phyloP scores from a whole-genome alignment of 1,139 yeast species.

The Scheffersomyces quercinus region DNA sequence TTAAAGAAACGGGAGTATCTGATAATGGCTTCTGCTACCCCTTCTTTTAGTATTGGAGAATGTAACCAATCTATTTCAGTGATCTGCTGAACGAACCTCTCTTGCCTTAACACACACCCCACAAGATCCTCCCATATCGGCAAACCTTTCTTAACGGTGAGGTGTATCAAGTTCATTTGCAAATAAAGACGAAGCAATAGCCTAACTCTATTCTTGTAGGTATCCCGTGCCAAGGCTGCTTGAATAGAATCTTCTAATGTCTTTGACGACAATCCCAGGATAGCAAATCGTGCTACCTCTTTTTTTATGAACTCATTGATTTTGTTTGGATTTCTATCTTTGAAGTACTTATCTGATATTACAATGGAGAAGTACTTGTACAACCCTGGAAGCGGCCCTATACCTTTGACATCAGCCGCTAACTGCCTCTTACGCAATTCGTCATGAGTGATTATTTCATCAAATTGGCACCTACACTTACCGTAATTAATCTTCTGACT shows the following conservation, averaged over 20 bases:
- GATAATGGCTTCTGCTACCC: conserved; percentile 19
- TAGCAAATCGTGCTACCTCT: neutral
- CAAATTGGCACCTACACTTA: conserved; percentile 7
- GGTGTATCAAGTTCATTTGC: conserved; percentile 20
- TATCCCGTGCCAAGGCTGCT: neutral
- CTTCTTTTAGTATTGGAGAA: conserved; percentile 19
- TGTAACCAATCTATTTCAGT: conserved; percentile 29
- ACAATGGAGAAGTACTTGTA: conserved; percentile 12
- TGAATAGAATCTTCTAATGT: neutral
- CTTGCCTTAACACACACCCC: conserved; percentile 32
- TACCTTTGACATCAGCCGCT: conserved; percentile 17
- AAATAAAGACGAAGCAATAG: conserved; percentile 16
- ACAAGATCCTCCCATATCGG: conserved; percentile 30
- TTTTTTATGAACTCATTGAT: conserved; percentile 6
- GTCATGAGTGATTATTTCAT: conserved; percentile 15
- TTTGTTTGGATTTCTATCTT: conserved; percentile 3
- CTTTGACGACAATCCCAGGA: conserved; percentile 1
- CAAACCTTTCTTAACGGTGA: conserved; percentile 16
- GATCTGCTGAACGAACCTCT: conserved; percentile 31
- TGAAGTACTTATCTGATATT: conserved; percentile 4
- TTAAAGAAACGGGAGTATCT: conserved; percentile 29
- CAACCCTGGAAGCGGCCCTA: conserved; percentile 14
- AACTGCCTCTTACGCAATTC: conserved; percentile 22
- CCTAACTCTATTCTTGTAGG: neutral
- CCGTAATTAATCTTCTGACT: conserved; percentile 1